phyloP scores from a whole-genome alignment of 2,329 filamentous ascomycete species.

The Daldinia sp. region DNA sequence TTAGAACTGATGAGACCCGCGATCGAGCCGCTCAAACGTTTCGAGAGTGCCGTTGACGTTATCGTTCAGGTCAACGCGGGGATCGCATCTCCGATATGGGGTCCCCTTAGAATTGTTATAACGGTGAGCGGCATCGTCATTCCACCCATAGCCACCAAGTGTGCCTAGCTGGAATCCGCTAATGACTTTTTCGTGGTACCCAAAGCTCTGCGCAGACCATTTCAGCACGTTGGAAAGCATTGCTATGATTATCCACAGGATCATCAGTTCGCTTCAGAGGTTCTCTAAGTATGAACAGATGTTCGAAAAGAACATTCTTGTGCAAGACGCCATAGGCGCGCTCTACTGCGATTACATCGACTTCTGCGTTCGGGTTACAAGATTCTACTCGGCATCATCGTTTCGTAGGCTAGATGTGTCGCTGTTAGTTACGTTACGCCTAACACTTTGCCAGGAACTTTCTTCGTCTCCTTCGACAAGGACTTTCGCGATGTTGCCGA shows the following conservation, averaged over 20 bases:
- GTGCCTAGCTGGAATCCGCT: constrained; percentile 1
- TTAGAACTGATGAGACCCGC: constrained; percentile 33
- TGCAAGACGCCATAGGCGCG: constrained; percentile 34
- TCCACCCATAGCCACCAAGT: background rate
- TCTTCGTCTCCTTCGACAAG: constrained; percentile 38
- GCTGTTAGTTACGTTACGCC: background rate
- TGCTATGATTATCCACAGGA: constrained; percentile 39
- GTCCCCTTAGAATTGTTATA: constrained; percentile 35
- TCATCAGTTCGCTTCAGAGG: constrained; percentile 40
- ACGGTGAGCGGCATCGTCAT: constrained; percentile 26
- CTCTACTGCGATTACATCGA: constrained; percentile 41
- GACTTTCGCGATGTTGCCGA: constrained; percentile 37
- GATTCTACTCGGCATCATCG: constrained; percentile 31
- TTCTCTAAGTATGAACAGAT: constrained; percentile 40
- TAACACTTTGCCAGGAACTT: constrained; percentile 20
- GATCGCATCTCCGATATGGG: constrained; percentile 39
- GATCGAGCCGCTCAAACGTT: constrained; percentile 31
- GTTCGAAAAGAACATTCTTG: constrained; percentile 30
- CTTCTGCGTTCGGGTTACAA: constrained; percentile 37
- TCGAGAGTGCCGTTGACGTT: constrained; percentile 38
- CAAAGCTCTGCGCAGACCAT: constrained; percentile 36
- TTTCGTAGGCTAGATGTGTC: constrained; percentile 10
- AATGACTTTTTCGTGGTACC: background rate
- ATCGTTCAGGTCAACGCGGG: constrained; percentile 40
- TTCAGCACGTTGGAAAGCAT: constrained; percentile 38